Evolutionary conservation across 176 grass and related monocot genomes (phyloP), one percentile per base, ranked within the genome.

Genomic region (Themeda triandra): DNA sequence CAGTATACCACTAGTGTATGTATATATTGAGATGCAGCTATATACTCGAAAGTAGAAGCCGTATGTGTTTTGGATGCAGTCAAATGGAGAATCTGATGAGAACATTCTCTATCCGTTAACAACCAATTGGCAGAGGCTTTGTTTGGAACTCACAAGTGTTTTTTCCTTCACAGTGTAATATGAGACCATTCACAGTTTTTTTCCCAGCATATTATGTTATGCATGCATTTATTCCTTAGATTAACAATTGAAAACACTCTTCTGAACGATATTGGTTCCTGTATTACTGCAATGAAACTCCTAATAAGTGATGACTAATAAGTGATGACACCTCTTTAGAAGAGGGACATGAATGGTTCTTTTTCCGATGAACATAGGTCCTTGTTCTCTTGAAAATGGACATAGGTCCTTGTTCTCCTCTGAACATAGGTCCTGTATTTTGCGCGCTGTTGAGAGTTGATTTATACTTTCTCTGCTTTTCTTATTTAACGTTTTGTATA

Each of bases 81-180:
- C 89, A 87, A 87, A 65, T 69, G 85, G 89, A 87, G 85, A 91
- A 91, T 91, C 76, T 91, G 53, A 91, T 87, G 89, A 80, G 89
- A 70, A 87, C 66, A 91, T 91, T 91, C 89, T 91, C 74, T 91
- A 91, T 80, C 80, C 79, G 85, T 87, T 91, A 84, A 91, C 89
- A 87, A 64, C 49, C 59, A 79, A 59, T 42, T 37, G 11, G 53
- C 49, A 91, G 77, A 80, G 21, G 63, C 70, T 80, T 84, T 11
- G 41, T 35, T 76, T 79, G 69, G 58, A 87, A 71, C 46, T 86
- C 41, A 29, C 18, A 13, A 40, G 51, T 6, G 14, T 59, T 59
- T 45, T 51, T 44, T 79, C 10, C 13, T 62, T 71, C 33, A 14
- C 25, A 42, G 73, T 19, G 41, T 66, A 49, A 66, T 44, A 66